Evolutionary conservation across 345 rosid species (phyloP).

Genomic region (Mangifera indica): DNA sequence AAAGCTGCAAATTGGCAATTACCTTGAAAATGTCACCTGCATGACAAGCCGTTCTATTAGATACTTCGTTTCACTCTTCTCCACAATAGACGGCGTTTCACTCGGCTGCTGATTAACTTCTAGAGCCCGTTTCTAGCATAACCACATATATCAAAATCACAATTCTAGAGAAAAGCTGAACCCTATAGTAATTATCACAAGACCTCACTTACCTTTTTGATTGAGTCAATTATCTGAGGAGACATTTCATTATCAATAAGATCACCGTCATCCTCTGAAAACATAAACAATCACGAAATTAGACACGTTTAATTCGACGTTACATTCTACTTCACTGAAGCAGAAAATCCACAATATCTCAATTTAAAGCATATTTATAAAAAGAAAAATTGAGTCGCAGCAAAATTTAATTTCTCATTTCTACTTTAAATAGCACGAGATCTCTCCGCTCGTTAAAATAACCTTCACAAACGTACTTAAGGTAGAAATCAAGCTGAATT

Average conservation of each 20-base stretch:
- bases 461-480: no score
- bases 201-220: slow-evolving; percentile 36
- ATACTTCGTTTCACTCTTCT: slow-evolving; percentile 51
- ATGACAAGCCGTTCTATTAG: slow-evolving; percentile 71
- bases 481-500: slow-evolving; percentile 35
- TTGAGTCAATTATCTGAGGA: slow-evolving; percentile 31
- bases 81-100: slow-evolving; percentile 28
- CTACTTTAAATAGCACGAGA: background rate
- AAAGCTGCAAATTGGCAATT: slow-evolving; percentile 22
- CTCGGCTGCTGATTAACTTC: slow-evolving; percentile 19
- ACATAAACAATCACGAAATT: slow-evolving; percentile 1
- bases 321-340: background rate
- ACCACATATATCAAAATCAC: slow-evolving; percentile 2
- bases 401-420: background rate
- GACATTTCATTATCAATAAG: slow-evolving; percentile 31
- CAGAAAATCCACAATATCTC: no score
- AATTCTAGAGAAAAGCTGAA: no score
- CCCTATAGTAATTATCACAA: no score
- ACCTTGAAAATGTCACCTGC: slow-evolving; percentile 90
- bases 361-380: no score
- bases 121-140: slow-evolving; percentile 23
- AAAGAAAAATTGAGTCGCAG: no score
- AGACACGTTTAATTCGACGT: background rate
- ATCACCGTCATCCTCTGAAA: slow-evolving; percentile 51
- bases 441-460: background rate